A percentile compares a stretch with the other conserved stretches of the same genome.
Evolutionary conservation across 306 rosid species (phyloP).

Genomic region (Trifolium dubium): DNA sequence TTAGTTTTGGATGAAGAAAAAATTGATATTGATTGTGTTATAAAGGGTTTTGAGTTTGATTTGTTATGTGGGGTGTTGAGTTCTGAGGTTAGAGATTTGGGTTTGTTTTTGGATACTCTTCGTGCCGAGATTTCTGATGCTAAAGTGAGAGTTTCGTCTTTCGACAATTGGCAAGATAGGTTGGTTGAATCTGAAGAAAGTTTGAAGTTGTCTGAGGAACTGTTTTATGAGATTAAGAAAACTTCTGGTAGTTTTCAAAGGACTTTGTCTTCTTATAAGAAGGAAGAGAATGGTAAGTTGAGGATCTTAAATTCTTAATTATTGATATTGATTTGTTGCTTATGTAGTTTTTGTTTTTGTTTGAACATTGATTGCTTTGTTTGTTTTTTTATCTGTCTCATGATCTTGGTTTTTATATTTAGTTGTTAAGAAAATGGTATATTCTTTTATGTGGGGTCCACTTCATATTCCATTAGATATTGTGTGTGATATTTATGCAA

Average conservation of each 20-base stretch:
- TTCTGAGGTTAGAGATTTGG: constrained; percentile 74
- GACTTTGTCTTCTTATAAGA: constrained; percentile 49
- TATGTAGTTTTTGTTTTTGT: constrained; percentile 3
- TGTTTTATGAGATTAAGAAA: constrained; percentile 66
- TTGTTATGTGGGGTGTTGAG: constrained; percentile 72
- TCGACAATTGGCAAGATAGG: constrained; percentile 36
- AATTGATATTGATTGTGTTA: constrained; percentile 46
- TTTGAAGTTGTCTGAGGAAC: constrained; percentile 70
- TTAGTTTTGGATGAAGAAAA: constrained; percentile 49
- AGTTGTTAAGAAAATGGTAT: constrained; percentile 28
- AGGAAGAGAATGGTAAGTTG: constrained; percentile 61
- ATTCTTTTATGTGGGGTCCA: constrained; percentile 42
- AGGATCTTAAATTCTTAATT: constrained; percentile 37
- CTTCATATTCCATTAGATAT: constrained; percentile 36
- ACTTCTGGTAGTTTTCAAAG: constrained; percentile 62
- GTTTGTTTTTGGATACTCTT: constrained; percentile 56
- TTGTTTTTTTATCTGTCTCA: constrained; percentile 29
- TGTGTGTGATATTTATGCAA: constrained; percentile 26
- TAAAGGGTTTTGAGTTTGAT: constrained; percentile 64
- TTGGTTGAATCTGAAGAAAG: constrained; percentile 55
- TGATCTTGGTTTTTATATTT: constrained; percentile 26
- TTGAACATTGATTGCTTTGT: constrained; percentile 30
- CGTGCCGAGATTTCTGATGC: constrained; percentile 53
- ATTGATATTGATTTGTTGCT: constrained; percentile 18
- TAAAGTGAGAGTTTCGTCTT: constrained; percentile 48